These are phyloP conservation scores for Aquilaria yunnanensis DNA, from an alignment of 345 rosid genomes.

Conservation along the genomic window DNA sequence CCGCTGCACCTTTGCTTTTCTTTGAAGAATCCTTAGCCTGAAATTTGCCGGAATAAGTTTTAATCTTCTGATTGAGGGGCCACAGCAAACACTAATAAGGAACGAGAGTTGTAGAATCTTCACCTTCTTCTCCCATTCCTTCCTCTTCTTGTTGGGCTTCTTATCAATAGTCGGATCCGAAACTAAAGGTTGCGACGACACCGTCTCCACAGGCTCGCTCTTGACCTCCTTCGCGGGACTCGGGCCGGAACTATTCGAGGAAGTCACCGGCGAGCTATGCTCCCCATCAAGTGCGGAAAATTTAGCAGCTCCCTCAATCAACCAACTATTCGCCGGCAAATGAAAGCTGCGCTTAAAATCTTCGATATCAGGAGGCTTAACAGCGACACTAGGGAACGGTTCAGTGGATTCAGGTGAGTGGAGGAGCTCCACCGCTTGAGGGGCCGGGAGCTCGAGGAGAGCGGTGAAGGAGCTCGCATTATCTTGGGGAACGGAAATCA, in stretches of 20 bases:
- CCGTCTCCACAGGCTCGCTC: constrained; percentile 32
- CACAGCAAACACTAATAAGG: neutral
- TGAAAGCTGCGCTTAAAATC: constrained; percentile 22
- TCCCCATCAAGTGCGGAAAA: constrained; percentile 29
- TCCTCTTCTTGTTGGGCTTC: constrained; percentile 38
- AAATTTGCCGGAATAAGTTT: neutral
- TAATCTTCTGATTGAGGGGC: neutral
- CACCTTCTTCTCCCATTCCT: constrained; percentile 55
- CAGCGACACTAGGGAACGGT: neutral
- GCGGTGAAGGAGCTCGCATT: constrained; percentile 59
- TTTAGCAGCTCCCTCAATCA: constrained; percentile 30
- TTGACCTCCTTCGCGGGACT: constrained; percentile 34
- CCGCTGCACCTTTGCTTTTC: constrained; percentile 37
- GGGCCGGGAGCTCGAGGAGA: constrained; percentile 54
- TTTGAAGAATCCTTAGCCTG: constrained; percentile 53
- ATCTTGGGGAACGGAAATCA: constrained; percentile 34
- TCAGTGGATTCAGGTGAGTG: constrained; percentile 39
- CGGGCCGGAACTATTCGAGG: constrained; percentile 28
- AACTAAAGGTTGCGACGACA: constrained; percentile 28
- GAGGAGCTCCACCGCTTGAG: constrained; percentile 59
- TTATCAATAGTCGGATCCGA: constrained; percentile 30
- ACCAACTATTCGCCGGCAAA: constrained; percentile 26
- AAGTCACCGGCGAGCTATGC: constrained; percentile 23
- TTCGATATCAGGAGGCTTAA: constrained; percentile 6
- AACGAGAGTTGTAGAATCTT: constrained; percentile 2